Base-by-base conservation (phyloP, 257 asterid species). In the Nicotiana obtusifolia region DNA sequence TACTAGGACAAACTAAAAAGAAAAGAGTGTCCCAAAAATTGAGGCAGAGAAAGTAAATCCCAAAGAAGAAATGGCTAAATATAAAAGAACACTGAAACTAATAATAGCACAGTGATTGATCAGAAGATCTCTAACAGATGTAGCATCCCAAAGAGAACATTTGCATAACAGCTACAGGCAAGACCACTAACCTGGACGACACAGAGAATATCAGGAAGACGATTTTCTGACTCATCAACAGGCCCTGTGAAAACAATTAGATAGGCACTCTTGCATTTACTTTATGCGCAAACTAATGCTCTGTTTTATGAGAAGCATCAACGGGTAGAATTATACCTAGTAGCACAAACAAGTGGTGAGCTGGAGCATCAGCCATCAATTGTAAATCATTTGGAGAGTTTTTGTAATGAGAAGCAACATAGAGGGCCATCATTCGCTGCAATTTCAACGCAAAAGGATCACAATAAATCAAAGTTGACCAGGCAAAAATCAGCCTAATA, bases 341-440 rank as follows among this genome's bases (percentile, higher is more conserved):
- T 82, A 95, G 89, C 86, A 94, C 99, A 92, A 95, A 95, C 91
- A 95, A 90, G 87, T 93, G 98, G 91, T 95, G 98, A 33, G 98
- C 98, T 4, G 99, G 99, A 87, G 98, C 98, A 93, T 95, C 99
- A 60, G 99, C 98, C 95, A 95, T 92, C 87, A 95, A 84, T 85
- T 92, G 99, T 84, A 95, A 83, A 90, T 94, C 98, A 87, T 94
- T 91, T 64, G 99, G 99, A 81, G 97, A 90, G 84, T 94, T 94
- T 86, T 94, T 95, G 90, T 92, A 95, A 89, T 95, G 99, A 84
- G 99, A 95, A 64, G 98, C 97, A 89, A 95, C 97, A 87, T 89
- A 93, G 19, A 95, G 92, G 82, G 98, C 97, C 99, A 95, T 95
- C 98, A 95, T 95, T 85, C 98, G 89, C 97, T 95, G 91, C 84